Conservation (phyloP, 2,329 filamentous ascomycete genomes). For the Penicillium sp. region DNA sequence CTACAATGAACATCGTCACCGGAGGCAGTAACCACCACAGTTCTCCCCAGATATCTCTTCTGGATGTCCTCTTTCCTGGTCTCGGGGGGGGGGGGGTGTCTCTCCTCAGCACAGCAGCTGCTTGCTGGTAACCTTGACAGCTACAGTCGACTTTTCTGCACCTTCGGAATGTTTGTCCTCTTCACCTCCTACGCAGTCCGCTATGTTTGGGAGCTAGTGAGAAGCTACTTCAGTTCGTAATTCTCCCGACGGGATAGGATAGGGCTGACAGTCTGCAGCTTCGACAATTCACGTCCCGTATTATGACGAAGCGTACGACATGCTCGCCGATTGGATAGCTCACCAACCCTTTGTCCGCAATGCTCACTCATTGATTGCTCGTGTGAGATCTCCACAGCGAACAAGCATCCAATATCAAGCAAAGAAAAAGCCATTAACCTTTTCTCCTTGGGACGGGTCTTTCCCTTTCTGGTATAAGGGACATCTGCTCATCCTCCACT, state of each 20-base stretch:
- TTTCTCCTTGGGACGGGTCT: slow-evolving; percentile 23
- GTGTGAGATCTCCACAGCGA: slow-evolving; percentile 15
- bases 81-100: slow-evolving; percentile 15
- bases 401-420: slow-evolving; percentile 10
- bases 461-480: slow-evolving; percentile 25
- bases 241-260: slow-evolving; percentile 7
- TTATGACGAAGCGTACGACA: slow-evolving; percentile 22
- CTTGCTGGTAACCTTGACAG: slow-evolving; percentile 20
- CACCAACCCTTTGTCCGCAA: slow-evolving; percentile 15
- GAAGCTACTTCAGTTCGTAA: slow-evolving; percentile 22
- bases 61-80: slow-evolving; percentile 23
- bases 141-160: slow-evolving; percentile 17
- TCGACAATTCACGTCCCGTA: slow-evolving; percentile 21
- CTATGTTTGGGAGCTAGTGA: slow-evolving; percentile 19
- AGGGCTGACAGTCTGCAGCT: slow-evolving; percentile 14
- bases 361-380: slow-evolving; percentile 17
- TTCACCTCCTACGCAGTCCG: slow-evolving; percentile 17
- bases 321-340: slow-evolving; percentile 20
- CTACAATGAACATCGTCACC: too few relatives aligned
- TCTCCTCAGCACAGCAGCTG: slow-evolving; percentile 18
- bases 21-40: too few relatives aligned
- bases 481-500: slow-evolving; percentile 28
- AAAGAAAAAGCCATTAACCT: slow-evolving; percentile 20
- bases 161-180: slow-evolving; percentile 16
- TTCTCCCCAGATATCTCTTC: slow-evolving; percentile 20